These are phyloP conservation scores for Orbilia brochopaga DNA, from an alignment of 2,329 filamentous ascomycete species.

Conservation along the genomic window DNA sequence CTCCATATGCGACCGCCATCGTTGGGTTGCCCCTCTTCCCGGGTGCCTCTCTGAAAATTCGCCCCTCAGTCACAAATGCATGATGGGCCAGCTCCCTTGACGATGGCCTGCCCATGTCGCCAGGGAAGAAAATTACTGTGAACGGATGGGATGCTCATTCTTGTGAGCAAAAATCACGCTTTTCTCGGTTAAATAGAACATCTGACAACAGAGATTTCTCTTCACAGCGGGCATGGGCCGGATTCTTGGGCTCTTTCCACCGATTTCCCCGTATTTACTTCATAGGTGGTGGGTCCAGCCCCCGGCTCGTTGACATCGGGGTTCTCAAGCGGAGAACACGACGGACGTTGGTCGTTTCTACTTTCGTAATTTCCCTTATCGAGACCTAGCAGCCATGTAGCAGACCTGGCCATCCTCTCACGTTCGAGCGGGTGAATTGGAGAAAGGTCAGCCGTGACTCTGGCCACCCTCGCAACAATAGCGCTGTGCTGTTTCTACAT, in stretches of 20 bases:
- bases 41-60: slow-evolving; percentile 22
- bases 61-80: slow-evolving; percentile 33
- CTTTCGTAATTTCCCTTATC: slow-evolving; percentile 39
- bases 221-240: slow-evolving; percentile 1
- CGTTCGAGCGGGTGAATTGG: slow-evolving; percentile 45
- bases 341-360: slow-evolving; percentile 34
- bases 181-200: slow-evolving; percentile 49
- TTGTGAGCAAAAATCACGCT: slow-evolving; percentile 31
- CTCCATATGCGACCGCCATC: background rate
- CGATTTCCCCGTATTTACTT: slow-evolving; percentile 49
- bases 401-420: slow-evolving; percentile 35
- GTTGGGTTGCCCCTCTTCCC: slow-evolving; percentile 25
- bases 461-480: slow-evolving; percentile 42
- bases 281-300: slow-evolving; percentile 30
- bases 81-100: background rate
- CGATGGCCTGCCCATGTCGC: slow-evolving; percentile 40
- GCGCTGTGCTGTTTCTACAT: slow-evolving; percentile 45
- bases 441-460: slow-evolving; percentile 22
- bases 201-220: slow-evolving; percentile 44
- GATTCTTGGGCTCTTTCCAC: slow-evolving; percentile 39
- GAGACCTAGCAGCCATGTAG: slow-evolving; percentile 8
- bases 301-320: slow-evolving; percentile 27
- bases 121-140: background rate
- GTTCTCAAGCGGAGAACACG: slow-evolving; percentile 39
- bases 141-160: background rate